phyloP scores from a whole-genome alignment of 2,329 filamentous ascomycete genomes.

The Geosmithia morbida region DNA sequence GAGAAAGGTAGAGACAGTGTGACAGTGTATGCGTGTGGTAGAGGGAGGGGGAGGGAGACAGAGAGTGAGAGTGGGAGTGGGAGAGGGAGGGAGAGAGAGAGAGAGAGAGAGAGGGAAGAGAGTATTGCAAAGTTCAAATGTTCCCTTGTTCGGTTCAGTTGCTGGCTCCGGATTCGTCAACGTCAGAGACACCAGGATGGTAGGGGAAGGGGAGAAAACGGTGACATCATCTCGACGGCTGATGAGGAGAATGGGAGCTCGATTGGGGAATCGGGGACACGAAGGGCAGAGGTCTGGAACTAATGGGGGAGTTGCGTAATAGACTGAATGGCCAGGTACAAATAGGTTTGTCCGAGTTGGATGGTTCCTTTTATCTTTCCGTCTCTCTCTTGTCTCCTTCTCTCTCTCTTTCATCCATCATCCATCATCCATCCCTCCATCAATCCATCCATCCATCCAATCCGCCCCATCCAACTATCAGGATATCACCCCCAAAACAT shows the following conservation, averaged over 20 bases:
- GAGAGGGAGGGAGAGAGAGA: no score
- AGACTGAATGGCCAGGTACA: neutral
- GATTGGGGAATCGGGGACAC: neutral
- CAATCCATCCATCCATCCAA: neutral
- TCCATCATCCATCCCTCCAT: neutral
- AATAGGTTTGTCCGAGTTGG: neutral
- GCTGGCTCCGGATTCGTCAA: neutral
- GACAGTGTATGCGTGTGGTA: no score
- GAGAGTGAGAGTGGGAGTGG: no score
- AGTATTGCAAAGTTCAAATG: no score
- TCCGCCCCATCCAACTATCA: neutral
- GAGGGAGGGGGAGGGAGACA: no score
- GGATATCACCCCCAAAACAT: conserved; percentile 10
- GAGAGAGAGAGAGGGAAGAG: no score
- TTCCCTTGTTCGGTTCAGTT: neutral
- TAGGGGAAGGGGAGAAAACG: neutral
- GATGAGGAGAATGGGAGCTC: neutral
- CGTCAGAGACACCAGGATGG: neutral
- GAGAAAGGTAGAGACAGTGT: no score
- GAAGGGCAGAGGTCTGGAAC: neutral
- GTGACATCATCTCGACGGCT: conserved; percentile 2
- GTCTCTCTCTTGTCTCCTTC: neutral
- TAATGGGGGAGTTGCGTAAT: neutral
- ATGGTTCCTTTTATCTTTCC: no score
- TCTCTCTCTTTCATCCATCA: neutral